Evolutionary conservation across 345 rosid genomes (phyloP).

Genomic region (Draba incana): DNA sequence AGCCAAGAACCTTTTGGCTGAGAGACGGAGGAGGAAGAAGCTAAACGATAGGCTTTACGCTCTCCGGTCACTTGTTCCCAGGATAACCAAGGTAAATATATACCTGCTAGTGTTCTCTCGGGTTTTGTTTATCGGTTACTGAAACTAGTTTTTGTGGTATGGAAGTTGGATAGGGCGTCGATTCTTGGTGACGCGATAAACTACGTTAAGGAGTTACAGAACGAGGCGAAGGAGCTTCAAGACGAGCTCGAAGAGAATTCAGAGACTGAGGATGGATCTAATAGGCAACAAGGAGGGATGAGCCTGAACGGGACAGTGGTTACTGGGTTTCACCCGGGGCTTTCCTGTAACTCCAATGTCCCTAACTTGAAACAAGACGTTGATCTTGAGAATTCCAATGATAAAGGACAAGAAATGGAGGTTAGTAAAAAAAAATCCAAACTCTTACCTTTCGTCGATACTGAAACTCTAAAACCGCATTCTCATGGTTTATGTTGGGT

Average conservation of each 20-base stretch:
- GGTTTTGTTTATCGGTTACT: conserved; percentile 3
- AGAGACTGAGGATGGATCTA: conserved; percentile 58
- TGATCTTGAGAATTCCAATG: conserved; percentile 50
- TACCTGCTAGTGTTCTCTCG: not conserved
- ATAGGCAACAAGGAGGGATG: conserved; percentile 43
- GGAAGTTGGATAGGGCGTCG: conserved; percentile 86
- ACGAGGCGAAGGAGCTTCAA: conserved; percentile 75
- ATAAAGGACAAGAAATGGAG: conserved; percentile 96
- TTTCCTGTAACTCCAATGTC: conserved; percentile 44
- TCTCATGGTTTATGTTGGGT: conserved; percentile 25
- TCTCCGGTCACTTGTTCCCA: conserved; percentile 85
- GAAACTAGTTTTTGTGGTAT: conserved; percentile 25
- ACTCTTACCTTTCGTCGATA: conserved; percentile 11
- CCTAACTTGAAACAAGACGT: conserved; percentile 50
- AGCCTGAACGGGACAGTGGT: conserved; percentile 47
- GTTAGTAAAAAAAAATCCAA: conserved; percentile 39
- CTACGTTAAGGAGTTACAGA: conserved; percentile 78
- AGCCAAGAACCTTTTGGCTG: conserved; percentile 85
- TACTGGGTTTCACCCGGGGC: conserved; percentile 47
- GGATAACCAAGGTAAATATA: conserved; percentile 61
- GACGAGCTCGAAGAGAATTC: conserved; percentile 86
- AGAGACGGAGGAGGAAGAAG: conserved; percentile 89
- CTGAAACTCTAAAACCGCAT: not conserved
- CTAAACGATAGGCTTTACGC: conserved; percentile 85
- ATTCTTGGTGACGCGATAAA: conserved; percentile 92